Conservation (phyloP, 2,329 filamentous ascomycete species). For the Arthrobotrys conoides region DNA sequence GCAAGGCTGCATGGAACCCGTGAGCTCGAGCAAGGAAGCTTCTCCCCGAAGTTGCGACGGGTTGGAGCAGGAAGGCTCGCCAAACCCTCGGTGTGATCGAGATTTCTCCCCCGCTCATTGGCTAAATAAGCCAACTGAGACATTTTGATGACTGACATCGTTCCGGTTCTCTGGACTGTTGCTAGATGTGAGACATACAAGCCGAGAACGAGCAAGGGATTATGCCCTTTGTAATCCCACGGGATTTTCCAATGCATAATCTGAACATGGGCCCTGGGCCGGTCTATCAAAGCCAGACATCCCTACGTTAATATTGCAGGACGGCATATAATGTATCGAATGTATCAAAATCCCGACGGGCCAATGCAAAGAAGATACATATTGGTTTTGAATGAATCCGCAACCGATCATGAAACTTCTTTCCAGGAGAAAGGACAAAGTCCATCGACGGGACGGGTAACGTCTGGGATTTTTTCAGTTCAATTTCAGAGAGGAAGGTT, state of each 20-base stretch:
- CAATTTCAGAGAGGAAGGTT: conserved; percentile 31
- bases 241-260: conserved; percentile 41
- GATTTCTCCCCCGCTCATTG: conserved; percentile 29
- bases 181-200: conserved; percentile 54
- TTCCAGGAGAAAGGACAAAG: conserved; percentile 11
- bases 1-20: conserved; percentile 51
- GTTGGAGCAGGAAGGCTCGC: conserved; percentile 43
- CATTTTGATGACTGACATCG: conserved; percentile 55
- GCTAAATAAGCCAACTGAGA: conserved; percentile 36
- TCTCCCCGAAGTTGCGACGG: conserved; percentile 57
- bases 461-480: conserved; percentile 20
- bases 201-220: conserved; percentile 51
- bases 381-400: conserved; percentile 4
- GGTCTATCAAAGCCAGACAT: conserved; percentile 18
- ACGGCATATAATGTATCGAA: conserved; percentile 8
- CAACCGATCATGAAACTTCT: conserved; percentile 14
- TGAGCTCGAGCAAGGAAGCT: conserved; percentile 48
- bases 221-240: conserved; percentile 51
- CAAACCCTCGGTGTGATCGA: conserved; percentile 49
- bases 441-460: conserved; percentile 30
- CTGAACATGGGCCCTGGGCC: conserved; percentile 14
- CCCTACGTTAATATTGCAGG: conserved; percentile 2
- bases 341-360: conserved; percentile 8
- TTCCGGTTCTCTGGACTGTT: conserved; percentile 56
- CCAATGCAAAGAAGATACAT: not conserved